Evolutionary conservation across 2,329 filamentous ascomycete genomes (phyloP), one percentile per base, ranked within the genome.

Genomic region (Colletotrichum cordylinicola): DNA sequence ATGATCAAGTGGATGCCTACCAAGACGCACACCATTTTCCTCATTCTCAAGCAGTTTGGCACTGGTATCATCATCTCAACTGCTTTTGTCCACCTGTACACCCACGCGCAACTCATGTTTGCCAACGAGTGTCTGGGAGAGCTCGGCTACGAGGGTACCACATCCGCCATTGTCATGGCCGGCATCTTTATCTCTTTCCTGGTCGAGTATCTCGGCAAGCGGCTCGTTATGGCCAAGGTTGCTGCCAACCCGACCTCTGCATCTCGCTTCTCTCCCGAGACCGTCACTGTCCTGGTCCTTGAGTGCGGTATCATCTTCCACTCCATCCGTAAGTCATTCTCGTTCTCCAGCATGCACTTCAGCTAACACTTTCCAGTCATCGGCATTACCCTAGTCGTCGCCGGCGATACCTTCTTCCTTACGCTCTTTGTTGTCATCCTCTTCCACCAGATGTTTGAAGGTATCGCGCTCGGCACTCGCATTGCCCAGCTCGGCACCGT

Each of bases 391-490:
- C 87, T 93, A 2, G 90, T 91, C n/a, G 90, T 92, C 3, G 86
- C 90, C 1, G 89, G 87, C 4, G 90, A 92, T 78, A 86, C 84
- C 48, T 90, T 88, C 79, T 91, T 91, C 83, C 81, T 88, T 70
- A 91, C 89, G 2, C 86, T 92, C n/a, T 90, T 91, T 75, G 82
- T 90, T 58, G 94, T 95, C 70, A 94, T 96, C 74, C 85, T 95
- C 72, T 95, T 95, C 85, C 94, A 95, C 81, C 94, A 95, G 80
- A 91, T 94, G 86, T 95, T 96, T 79, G 94, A 95, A 81, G 94
- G 94, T 6, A 87, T 96, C 61, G 94, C 94, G 1, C 91, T 96
- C 1, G 94, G 94, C 21, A 91, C 91, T 10, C 91, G 93, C 16
- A 95, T 95, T 77, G 92, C 93, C 10, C 88, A 89, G 1, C 86